Evolutionary conservation across 2,329 filamentous ascomycete species (phyloP).

Genomic region (Aureobasidium sp.): DNA sequence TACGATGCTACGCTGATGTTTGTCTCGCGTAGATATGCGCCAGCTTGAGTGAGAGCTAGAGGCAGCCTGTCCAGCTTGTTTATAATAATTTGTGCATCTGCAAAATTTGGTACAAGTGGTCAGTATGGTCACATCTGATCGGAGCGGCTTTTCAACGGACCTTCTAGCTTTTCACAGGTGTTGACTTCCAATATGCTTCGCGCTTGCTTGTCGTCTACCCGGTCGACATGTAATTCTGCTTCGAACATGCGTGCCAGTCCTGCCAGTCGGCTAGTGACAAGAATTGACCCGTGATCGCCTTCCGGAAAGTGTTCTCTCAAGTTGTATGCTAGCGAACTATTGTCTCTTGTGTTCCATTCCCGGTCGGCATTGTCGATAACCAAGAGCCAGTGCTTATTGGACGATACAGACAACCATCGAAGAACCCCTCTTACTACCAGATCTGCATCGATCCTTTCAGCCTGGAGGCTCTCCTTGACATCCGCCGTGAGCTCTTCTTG

Average conservation of each 20-base stretch:
- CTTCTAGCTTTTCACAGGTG: neutral
- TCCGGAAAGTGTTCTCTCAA: neutral
- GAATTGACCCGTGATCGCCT: neutral
- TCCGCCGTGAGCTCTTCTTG: neutral
- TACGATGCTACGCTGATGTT: neutral
- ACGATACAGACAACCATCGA: neutral
- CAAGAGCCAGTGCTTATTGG: neutral
- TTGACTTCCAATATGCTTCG: neutral
- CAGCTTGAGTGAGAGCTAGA: neutral
- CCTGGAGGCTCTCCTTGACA: neutral
- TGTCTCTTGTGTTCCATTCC: neutral
- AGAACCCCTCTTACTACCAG: neutral
- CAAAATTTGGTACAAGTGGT: neutral
- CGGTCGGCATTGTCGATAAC: neutral
- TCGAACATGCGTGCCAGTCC: neutral
- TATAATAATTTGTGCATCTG: neutral
- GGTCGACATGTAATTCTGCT: too few species aligned
- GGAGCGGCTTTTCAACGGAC: neutral
- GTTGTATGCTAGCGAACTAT: neutral
- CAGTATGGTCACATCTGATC: neutral
- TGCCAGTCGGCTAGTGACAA: neutral
- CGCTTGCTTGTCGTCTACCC: neutral
- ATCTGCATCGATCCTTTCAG: neutral
- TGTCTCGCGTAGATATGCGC: neutral
- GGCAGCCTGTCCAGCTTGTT: neutral